These are phyloP conservation scores for Rhodosporidiobolus sp. DNA, from an alignment of 768 basidiomycete species.

Conservation along the genomic window DNA sequence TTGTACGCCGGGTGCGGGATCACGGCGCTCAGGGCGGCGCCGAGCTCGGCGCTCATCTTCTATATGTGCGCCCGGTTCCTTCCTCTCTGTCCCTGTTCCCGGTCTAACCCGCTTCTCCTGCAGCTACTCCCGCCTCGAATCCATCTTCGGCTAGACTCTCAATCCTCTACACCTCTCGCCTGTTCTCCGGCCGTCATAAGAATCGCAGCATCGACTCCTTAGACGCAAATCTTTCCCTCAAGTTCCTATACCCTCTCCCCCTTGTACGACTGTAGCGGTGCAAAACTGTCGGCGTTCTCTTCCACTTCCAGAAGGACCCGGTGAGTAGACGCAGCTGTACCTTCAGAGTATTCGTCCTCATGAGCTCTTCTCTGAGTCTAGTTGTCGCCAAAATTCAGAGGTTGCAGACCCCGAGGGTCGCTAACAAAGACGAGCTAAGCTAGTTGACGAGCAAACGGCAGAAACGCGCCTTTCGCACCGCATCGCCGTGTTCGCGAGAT, in stretches of 20 bases:
- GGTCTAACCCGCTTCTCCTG: too few relatives aligned
- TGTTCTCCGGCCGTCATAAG: too few relatives aligned
- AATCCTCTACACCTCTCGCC: not conserved
- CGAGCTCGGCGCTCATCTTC: slow-evolving; percentile 89
- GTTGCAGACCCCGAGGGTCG: too few relatives aligned
- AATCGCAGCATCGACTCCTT: not conserved
- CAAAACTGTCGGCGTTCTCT: not conserved
- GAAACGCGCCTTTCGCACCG: too few relatives aligned
- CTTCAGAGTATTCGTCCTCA: too few relatives aligned
- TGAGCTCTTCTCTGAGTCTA: too few relatives aligned
- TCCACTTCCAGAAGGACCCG: not conserved
- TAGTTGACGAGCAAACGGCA: not conserved
- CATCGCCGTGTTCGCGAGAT: too few relatives aligned
- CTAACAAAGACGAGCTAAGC: too few relatives aligned
- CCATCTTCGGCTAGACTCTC: slow-evolving; percentile 30
- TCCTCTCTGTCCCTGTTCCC: not conserved
- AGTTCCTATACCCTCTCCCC: not conserved
- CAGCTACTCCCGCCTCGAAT: slow-evolving; percentile 38
- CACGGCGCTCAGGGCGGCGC: slow-evolving; percentile 77
- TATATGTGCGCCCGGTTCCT: slow-evolving; percentile 57
- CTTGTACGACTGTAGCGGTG: not conserved
- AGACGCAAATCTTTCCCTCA: not conserved
- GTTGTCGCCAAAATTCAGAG: too few relatives aligned
- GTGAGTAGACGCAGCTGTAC: too few relatives aligned
- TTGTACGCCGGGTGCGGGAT: slow-evolving; percentile 91